phyloP scores from a whole-genome alignment of 1,284 basidiomycete genomes.

The Amylostereum areolatum region DNA sequence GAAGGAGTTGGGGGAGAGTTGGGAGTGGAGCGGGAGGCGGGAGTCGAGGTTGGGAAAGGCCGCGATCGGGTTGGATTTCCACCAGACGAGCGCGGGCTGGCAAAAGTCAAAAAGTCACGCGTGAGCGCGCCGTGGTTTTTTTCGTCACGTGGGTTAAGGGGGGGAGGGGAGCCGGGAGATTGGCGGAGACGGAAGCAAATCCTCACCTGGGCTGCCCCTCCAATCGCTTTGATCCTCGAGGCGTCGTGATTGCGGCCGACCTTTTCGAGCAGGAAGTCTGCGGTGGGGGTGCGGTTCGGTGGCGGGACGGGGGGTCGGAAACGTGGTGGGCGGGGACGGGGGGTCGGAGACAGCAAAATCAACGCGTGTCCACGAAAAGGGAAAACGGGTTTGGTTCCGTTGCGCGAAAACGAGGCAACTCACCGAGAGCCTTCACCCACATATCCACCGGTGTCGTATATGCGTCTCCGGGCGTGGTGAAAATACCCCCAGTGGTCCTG shows the following conservation, averaged over 20 bases:
- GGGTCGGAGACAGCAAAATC: too few relatives aligned
- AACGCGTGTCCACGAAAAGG: constrained; percentile 8
- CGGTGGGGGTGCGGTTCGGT: not conserved
- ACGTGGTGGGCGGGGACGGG: constrained; percentile 1
- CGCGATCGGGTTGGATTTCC: constrained; percentile 66
- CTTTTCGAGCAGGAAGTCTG: constrained; percentile 72
- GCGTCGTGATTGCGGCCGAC: constrained; percentile 62
- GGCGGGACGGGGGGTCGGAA: not conserved
- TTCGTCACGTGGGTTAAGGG: not conserved
- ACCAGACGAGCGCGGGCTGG: constrained; percentile 76
- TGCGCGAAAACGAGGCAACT: constrained; percentile 27
- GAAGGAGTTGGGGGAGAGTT: constrained; percentile 62
- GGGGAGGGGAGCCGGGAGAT: not conserved
- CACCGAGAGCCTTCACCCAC: constrained; percentile 80
- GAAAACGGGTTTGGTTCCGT: constrained; percentile 40
- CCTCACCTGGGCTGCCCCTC: constrained; percentile 65
- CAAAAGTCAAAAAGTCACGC: constrained; percentile 1
- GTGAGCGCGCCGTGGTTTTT: constrained; percentile 3
- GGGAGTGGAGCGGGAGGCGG: constrained; percentile 54
- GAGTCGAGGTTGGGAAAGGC: constrained; percentile 64
- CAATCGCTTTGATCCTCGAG: constrained; percentile 61
- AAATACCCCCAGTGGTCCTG: constrained; percentile 79
- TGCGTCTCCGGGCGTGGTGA: constrained; percentile 77
- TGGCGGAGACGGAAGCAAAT: constrained; percentile 11
- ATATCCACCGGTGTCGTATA: constrained; percentile 81